Conservation (phyloP, 495 filamentous ascomycete species). For the Podospora conica region DNA sequence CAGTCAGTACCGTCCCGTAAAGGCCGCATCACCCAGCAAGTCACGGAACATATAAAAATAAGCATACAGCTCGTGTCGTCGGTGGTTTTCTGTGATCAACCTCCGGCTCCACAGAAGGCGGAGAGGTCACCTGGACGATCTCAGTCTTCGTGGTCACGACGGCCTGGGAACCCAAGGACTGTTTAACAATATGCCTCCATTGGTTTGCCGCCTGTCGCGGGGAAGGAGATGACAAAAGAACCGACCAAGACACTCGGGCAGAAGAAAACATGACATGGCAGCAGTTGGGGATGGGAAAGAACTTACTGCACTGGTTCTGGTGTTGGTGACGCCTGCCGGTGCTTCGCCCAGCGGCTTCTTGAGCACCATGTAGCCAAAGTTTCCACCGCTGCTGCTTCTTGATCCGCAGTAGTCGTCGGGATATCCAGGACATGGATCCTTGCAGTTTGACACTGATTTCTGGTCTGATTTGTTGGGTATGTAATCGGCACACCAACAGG, state of each 20-base stretch:
- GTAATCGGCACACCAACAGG: slow-evolving; percentile 43
- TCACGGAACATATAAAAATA: slow-evolving; percentile 8
- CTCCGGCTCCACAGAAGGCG: slow-evolving; percentile 7
- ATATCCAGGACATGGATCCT: slow-evolving; percentile 36
- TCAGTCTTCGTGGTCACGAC: slow-evolving; percentile 28
- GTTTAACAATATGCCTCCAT: slow-evolving; percentile 6
- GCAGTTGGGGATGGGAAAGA: slow-evolving; percentile 3
- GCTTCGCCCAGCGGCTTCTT: slow-evolving; percentile 25
- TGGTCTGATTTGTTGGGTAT: slow-evolving; percentile 27
- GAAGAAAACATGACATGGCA: background rate
- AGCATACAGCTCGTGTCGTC: slow-evolving; percentile 28
- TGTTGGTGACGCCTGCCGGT: slow-evolving; percentile 3
- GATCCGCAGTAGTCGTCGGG: slow-evolving; percentile 37
- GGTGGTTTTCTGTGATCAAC: slow-evolving; percentile 8
- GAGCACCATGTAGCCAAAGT: slow-evolving; percentile 38
- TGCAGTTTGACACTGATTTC: slow-evolving; percentile 30
- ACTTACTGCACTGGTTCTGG: slow-evolving; percentile 17
- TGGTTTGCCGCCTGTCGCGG: background rate
- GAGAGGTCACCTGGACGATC: slow-evolving; percentile 27
- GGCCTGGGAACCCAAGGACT: slow-evolving; percentile 6
- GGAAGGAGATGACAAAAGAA: background rate
- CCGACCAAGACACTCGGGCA: background rate
- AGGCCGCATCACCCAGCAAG: slow-evolving; percentile 6
- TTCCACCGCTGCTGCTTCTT: slow-evolving; percentile 10
- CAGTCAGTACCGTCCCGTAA: slow-evolving; percentile 14